Evolutionary conservation across 345 rosid genomes (phyloP).

Genomic region (Erysimum cheiranthoides): DNA sequence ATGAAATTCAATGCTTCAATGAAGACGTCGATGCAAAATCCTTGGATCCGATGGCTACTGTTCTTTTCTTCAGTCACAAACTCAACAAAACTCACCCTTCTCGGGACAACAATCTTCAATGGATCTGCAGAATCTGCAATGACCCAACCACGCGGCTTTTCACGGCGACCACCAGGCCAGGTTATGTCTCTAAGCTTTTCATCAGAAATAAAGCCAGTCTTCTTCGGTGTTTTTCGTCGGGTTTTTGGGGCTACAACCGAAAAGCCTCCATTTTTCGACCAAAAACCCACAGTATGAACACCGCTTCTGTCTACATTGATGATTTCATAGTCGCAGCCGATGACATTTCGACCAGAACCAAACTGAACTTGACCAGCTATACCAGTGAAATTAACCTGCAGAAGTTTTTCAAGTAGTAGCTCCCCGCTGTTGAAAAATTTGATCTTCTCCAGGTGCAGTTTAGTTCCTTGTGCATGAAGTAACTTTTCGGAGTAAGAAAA

Average conservation of each 20-base stretch:
- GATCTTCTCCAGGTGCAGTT: constrained; percentile 55
- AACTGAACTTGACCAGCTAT: constrained; percentile 70
- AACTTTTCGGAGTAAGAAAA: constrained; percentile 60
- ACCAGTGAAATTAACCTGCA: constrained; percentile 77
- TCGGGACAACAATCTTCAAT: constrained; percentile 79
- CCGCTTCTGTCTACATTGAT: constrained; percentile 60
- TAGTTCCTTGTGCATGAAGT: constrained; percentile 37
- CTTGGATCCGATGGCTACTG: constrained; percentile 58
- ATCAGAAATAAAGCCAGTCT: constrained; percentile 41
- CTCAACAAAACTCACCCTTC: constrained; percentile 73
- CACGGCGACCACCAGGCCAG: constrained; percentile 82
- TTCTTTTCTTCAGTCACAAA: constrained; percentile 63
- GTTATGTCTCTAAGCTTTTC: constrained; percentile 62
- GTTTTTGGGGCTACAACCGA: constrained; percentile 59
- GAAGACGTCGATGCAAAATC: constrained; percentile 85
- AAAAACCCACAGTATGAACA: constrained; percentile 66
- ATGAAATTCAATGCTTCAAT: constrained; percentile 65
- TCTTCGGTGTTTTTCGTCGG: constrained; percentile 34
- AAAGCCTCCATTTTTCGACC: constrained; percentile 64
- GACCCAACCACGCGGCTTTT: constrained; percentile 87
- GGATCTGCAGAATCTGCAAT: constrained; percentile 67
- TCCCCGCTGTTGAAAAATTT: constrained; percentile 68
- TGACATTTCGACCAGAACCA: constrained; percentile 55
- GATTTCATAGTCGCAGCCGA: constrained; percentile 69
- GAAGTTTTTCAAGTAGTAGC: constrained; percentile 51